Conservation (phyloP, 106 monocot genomes). For the Ottelia alismoides region DNA sequence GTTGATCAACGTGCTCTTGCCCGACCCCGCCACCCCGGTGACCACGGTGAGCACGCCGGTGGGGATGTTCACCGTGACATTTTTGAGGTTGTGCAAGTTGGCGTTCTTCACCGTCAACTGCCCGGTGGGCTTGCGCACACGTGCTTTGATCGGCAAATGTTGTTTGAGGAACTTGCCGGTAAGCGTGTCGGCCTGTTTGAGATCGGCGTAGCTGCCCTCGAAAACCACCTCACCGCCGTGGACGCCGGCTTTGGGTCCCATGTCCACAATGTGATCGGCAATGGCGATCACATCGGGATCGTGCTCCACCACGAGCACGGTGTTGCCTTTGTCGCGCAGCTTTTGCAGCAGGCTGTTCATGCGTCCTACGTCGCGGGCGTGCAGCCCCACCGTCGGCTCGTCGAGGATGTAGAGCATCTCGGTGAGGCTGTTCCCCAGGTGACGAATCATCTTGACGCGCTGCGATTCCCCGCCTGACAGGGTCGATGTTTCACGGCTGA, state of each 20-base stretch:
- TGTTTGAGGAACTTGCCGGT: too few species aligned
- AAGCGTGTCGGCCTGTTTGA: too few species aligned
- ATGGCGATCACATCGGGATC: background rate
- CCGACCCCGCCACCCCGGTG: constrained; percentile 2
- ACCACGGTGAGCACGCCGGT: background rate
- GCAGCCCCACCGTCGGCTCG: background rate
- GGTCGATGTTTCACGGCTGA: too few species aligned
- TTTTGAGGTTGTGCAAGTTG: constrained; percentile 1
- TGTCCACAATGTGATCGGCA: background rate
- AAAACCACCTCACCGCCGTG: background rate
- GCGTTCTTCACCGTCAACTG: too few species aligned
- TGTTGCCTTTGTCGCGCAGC: background rate
- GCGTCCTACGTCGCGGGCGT: background rate
- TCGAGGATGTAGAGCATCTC: too few species aligned
- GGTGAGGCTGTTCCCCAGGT: background rate
- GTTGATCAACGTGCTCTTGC: background rate
- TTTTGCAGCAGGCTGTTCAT: background rate
- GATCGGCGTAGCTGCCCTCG: too few species aligned
- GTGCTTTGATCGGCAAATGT: too few species aligned
- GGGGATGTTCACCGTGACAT: background rate
- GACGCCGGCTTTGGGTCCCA: background rate
- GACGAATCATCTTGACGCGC: background rate
- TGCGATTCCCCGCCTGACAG: background rate
- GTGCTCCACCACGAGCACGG: background rate
- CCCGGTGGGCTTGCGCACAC: too few species aligned